Base-by-base conservation (phyloP, 2,329 filamentous ascomycete species). In the Sporothrix variecibatus region DNA sequence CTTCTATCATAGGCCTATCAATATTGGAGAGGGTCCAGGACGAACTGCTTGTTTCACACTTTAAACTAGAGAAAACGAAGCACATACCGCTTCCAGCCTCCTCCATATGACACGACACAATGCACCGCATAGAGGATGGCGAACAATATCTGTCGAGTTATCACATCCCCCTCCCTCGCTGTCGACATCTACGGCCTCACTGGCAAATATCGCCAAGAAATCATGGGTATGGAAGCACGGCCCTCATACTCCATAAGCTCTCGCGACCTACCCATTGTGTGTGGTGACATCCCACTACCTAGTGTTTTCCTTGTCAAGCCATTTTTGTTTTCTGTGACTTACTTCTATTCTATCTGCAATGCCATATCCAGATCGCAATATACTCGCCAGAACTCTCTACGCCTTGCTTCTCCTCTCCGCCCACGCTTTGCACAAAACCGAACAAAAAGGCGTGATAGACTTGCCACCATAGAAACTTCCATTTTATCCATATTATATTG, bases 401-500 rank as follows among this genome's bases (percentile, higher is more conserved):
- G 28, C 6, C 28, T 38, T 38, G 28, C 28, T n/a, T 38, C n/a
- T 43, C 34, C 53, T 38, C 17, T 34, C 28, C 5, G 28, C 40
- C 40, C 64, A 68, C 8, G 40, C 11, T 46, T 20, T 68, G 64
- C 64, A 49, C 46, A n/a, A 23, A 68, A 51, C 23, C 64, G 43
- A 51, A 7, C n/a, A 9, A 51, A 3, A 68, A 68, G 64, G 26
- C 65, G 65, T 69, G 65, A 69, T 69, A 11, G 26, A 23, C 40
- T 51, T 53, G 43, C 43, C 26, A 31, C 40, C 23, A 23, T 17
- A 26, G 26, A 20, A 49, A 23, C 23, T 26, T 51, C 26, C 20
- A n/a, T 26, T 69, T 69, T 69, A 69, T 51, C 65, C 65, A 69
- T 51, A 69, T 69, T 69, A 43, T 15, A 26, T 9, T 40, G 17